Percentiles rank a stretch among this genome's conserved stretches.
Conservation (phyloP, 164 flowering plant genomes). For the Taxillus chinensis region DNA sequence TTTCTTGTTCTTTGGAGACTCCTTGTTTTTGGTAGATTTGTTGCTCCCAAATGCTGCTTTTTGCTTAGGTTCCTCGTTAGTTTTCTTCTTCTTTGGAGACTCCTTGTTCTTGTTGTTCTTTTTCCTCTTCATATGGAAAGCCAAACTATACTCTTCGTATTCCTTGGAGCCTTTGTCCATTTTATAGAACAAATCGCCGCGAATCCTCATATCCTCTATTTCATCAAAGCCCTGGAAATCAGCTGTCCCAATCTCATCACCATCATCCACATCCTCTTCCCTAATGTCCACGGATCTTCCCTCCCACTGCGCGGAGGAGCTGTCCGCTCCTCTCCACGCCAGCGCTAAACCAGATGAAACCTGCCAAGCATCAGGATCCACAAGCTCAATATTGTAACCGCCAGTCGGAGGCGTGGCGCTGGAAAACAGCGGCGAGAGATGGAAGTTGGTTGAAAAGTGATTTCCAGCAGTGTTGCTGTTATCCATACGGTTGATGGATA, state of each 20-base stretch:
- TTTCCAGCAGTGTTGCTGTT: background rate
- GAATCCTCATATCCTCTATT: constrained; percentile 76
- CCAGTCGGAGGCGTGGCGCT: constrained; percentile 5
- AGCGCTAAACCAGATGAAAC: constrained; percentile 53
- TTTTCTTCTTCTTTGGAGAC: constrained; percentile 9
- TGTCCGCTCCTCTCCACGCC: constrained; percentile 28
- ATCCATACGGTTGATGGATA: background rate
- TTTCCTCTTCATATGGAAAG: constrained; percentile 46
- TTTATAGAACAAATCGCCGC: constrained; percentile 66
- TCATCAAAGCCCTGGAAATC: constrained; percentile 52
- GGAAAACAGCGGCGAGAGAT: constrained; percentile 30
- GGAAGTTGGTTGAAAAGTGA: constrained; percentile 8
- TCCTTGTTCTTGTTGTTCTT: constrained; percentile 22
- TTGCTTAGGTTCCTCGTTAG: constrained; percentile 14
- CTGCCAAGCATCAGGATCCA: constrained; percentile 60
- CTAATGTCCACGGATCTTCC: background rate
- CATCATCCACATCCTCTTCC: constrained; percentile 12
- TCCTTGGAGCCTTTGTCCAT: constrained; percentile 65
- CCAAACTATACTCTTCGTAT: constrained; percentile 63
- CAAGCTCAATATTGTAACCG: constrained; percentile 43
- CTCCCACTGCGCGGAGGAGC: background rate
- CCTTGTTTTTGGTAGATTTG: constrained; percentile 15
- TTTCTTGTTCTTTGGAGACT: constrained; percentile 6
- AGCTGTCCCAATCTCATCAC: constrained; percentile 1
- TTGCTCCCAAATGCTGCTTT: constrained; percentile 10